Percentiles rank a stretch among this genome's conserved stretches.
These are phyloP conservation scores for Erigeron philadelphicus DNA, from an alignment of 140 eudicot species.

Conservation along the genomic window DNA sequence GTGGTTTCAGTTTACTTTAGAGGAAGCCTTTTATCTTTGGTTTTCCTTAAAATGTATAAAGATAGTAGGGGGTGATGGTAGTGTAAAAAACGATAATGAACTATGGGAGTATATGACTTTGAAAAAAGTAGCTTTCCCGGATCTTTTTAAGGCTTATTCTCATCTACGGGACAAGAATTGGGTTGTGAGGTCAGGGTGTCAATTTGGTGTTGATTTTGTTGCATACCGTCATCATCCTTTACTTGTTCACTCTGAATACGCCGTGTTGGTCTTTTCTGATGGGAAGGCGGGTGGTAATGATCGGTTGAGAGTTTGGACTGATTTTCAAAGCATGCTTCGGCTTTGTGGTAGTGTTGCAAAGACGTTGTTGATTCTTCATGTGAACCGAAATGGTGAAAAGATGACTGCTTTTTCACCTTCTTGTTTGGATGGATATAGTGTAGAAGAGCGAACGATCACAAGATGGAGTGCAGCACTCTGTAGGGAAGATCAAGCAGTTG, in stretches of 20 bases:
- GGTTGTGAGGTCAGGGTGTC: conserved; percentile 61
- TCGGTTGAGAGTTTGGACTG: conserved; percentile 71
- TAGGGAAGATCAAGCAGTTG: conserved; percentile 37
- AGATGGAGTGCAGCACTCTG: conserved; percentile 66
- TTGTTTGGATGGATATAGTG: conserved; percentile 39
- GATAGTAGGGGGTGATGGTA: conserved; percentile 28
- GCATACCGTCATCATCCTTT: conserved; percentile 74
- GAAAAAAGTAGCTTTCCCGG: conserved; percentile 35
- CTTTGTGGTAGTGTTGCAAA: conserved; percentile 78
- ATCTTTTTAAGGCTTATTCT: conserved; percentile 49
- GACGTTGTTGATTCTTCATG: conserved; percentile 53
- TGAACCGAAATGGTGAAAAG: conserved; percentile 24
- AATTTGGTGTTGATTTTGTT: conserved; percentile 64
- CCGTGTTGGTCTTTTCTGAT: conserved; percentile 47
- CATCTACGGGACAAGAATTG: conserved; percentile 64
- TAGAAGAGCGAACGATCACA: conserved; percentile 52
- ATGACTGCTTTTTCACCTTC: conserved; percentile 20
- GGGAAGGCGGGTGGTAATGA: conserved; percentile 28
- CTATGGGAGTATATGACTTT: conserved; percentile 51
- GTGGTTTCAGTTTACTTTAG: conserved; percentile 46
- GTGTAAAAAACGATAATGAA: conserved; percentile 28
- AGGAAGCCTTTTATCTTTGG: conserved; percentile 55
- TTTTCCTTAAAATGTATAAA: conserved; percentile 40
- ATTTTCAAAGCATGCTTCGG: conserved; percentile 57
- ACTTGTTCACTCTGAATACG: conserved; percentile 61